Evolutionary conservation across 495 filamentous ascomycete genomes (phyloP).

Genomic region (Penicillium lagena): DNA sequence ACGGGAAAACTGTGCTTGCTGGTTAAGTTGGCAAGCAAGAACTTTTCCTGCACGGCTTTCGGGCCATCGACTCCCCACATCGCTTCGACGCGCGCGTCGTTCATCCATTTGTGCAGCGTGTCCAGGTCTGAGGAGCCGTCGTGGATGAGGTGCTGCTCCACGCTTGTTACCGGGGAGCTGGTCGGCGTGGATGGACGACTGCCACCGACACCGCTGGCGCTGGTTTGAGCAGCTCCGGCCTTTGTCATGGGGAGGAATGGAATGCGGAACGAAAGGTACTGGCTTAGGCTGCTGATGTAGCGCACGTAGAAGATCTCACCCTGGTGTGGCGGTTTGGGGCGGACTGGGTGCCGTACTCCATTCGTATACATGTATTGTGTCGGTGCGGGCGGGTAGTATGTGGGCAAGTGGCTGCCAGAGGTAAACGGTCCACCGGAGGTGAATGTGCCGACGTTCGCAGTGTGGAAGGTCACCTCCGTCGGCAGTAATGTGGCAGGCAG

Average conservation of each 20-base stretch:
- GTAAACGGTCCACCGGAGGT: slow-evolving; percentile 63
- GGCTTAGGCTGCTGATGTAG: slow-evolving; percentile 71
- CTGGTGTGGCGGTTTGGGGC: slow-evolving; percentile 83
- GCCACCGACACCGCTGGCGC: not conserved
- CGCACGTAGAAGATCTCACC: slow-evolving; percentile 86
- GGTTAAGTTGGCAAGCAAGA: slow-evolving; percentile 58
- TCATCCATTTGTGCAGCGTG: slow-evolving; percentile 85
- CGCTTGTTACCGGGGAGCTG: slow-evolving; percentile 18
- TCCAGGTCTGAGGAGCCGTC: slow-evolving; percentile 54
- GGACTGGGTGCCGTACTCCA: slow-evolving; percentile 75
- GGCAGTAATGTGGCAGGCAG: slow-evolving; percentile 12
- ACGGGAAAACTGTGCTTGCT: slow-evolving; percentile 77
- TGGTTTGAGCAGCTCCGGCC: not conserved
- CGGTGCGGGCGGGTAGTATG: slow-evolving; percentile 81
- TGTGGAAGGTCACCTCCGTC: slow-evolving; percentile 18
- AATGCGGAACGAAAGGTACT: slow-evolving; percentile 84
- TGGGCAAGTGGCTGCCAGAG: slow-evolving; percentile 74
- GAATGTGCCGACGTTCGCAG: slow-evolving; percentile 52
- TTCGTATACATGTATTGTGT: slow-evolving; percentile 75
- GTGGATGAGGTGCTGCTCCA: slow-evolving; percentile 22
- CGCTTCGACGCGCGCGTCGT: slow-evolving; percentile 71
- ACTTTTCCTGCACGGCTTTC: slow-evolving; percentile 54
- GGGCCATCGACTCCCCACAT: slow-evolving; percentile 76
- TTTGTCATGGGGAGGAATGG: slow-evolving; percentile 41
- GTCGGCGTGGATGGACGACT: slow-evolving; percentile 15